A percentile compares a stretch with the other conserved stretches of the same genome.
Conservation (phyloP, 2,329 filamentous ascomycete species). For the Hymenoscyphus scutula region DNA sequence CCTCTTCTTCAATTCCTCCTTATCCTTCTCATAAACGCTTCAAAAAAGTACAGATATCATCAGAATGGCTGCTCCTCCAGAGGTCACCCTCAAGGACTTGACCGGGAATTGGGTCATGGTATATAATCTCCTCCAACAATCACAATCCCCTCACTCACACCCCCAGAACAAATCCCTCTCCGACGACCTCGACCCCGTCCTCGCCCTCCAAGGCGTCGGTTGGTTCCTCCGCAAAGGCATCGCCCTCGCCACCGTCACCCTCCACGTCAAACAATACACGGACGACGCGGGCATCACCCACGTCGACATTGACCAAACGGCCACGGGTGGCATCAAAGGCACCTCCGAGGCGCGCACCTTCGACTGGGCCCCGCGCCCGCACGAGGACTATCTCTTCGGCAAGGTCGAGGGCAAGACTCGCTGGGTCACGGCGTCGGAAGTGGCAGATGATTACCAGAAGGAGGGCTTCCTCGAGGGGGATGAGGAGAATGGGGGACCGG, state of each 20-base stretch:
- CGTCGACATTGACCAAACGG: slow-evolving; percentile 59
- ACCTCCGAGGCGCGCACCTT: slow-evolving; percentile 56
- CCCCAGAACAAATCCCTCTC: slow-evolving; percentile 59
- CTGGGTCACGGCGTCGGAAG: slow-evolving; percentile 38
- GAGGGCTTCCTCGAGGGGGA: slow-evolving; percentile 50
- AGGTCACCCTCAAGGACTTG: slow-evolving; percentile 51
- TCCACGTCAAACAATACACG: slow-evolving; percentile 42
- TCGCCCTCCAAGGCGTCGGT: slow-evolving; percentile 55
- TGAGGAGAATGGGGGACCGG: slow-evolving; percentile 41
- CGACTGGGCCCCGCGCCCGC: slow-evolving; percentile 52
- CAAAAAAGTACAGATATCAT: not conserved
- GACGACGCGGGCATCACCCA: slow-evolving; percentile 42
- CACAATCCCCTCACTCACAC: slow-evolving; percentile 7
- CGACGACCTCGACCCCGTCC: slow-evolving; percentile 55
- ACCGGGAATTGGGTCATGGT: slow-evolving; percentile 54
- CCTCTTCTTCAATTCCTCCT: not conserved
- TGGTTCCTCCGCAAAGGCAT: slow-evolving; percentile 62
- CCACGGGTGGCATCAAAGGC: slow-evolving; percentile 60
- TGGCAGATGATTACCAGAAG: slow-evolving; percentile 42
- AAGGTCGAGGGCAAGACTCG: slow-evolving; percentile 49
- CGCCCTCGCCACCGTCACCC: slow-evolving; percentile 55
- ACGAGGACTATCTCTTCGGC: slow-evolving; percentile 64
- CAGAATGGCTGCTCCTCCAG: slow-evolving; percentile 53
- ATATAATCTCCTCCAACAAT: slow-evolving; percentile 19
- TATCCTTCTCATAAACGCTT: not conserved